A percentile compares a stretch with the other conserved stretches of the same genome.
These are phyloP conservation scores for Biscutella laevigata DNA, from an alignment of 441 rosid genomes.

Conservation along the genomic window DNA sequence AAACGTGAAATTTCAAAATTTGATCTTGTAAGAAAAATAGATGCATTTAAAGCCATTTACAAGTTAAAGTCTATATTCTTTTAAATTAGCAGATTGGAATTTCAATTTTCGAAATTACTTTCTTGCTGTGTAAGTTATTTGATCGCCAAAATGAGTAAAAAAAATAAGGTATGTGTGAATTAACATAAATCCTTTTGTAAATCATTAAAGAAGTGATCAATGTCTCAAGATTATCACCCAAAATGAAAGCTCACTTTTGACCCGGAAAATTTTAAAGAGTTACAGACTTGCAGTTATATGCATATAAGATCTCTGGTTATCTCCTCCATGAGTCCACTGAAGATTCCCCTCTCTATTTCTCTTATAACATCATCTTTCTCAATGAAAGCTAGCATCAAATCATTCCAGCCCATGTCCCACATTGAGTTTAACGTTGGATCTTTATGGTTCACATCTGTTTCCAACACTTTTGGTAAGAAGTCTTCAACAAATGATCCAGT, in stretches of 20 bases:
- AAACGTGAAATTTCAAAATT: no score
- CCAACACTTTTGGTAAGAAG: conserved; percentile 66
- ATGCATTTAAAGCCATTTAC: no score
- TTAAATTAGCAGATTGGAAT: no score
- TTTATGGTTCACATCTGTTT: conserved; percentile 40
- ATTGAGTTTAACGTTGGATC: conserved; percentile 61
- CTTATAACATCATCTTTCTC: conserved; percentile 58
- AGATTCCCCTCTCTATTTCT: conserved; percentile 56
- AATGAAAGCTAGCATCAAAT: conserved; percentile 31
- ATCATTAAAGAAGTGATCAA: background rate
- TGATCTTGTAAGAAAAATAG: no score
- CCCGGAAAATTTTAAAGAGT: background rate
- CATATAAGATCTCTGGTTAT: conserved; percentile 43
- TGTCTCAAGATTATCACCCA: conserved; percentile 2
- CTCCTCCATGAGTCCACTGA: conserved; percentile 53
- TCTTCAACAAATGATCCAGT: conserved; percentile 39
- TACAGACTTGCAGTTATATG: conserved; percentile 10
- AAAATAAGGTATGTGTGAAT: no score
- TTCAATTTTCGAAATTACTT: no score
- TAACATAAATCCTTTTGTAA: no score
- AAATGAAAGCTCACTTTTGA: background rate
- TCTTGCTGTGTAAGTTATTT: no score
- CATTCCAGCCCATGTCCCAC: conserved; percentile 86
- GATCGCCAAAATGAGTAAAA: no score
- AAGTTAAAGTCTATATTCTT: no score